Percentiles rank a stretch among this genome's conserved stretches.
phyloP scores from a whole-genome alignment of 495 filamentous ascomycete genomes.

The Neurospora sublineolata region DNA sequence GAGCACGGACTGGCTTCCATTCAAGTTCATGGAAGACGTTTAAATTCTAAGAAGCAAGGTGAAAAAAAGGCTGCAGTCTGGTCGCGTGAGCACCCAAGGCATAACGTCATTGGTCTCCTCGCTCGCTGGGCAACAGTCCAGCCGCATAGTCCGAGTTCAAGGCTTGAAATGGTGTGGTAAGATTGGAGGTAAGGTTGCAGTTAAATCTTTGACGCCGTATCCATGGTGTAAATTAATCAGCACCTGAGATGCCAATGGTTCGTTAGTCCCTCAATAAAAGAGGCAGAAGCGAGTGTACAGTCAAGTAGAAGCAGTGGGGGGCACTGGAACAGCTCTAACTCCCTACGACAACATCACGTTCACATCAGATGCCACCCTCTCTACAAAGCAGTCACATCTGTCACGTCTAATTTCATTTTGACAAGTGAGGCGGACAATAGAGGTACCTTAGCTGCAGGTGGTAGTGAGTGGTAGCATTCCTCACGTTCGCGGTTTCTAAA shows the following conservation, averaged over 20 bases:
- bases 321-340: not conserved
- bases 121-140: not conserved
- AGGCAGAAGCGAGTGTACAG: not conserved
- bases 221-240: not conserved
- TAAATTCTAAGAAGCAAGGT: not conserved
- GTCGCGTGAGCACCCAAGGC: not conserved
- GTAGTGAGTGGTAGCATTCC: not conserved
- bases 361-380: not conserved
- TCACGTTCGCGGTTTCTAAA: not conserved
- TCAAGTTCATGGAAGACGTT: not conserved
- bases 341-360: not conserved
- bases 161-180: not conserved
- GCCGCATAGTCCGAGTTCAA: not conserved
- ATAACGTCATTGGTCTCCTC: not conserved
- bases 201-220: not conserved
- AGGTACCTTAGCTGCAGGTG: not conserved
- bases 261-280: not conserved
- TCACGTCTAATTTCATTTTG: not conserved
- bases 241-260: not conserved
- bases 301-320: not conserved
- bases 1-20: not conserved
- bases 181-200: not conserved
- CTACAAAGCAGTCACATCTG: not conserved
- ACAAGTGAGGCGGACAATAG: not conserved
- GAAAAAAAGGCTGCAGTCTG: not conserved